Conservation (phyloP, 2,329 filamentous ascomycete species). For the Sphaceloma murrayae region DNA sequence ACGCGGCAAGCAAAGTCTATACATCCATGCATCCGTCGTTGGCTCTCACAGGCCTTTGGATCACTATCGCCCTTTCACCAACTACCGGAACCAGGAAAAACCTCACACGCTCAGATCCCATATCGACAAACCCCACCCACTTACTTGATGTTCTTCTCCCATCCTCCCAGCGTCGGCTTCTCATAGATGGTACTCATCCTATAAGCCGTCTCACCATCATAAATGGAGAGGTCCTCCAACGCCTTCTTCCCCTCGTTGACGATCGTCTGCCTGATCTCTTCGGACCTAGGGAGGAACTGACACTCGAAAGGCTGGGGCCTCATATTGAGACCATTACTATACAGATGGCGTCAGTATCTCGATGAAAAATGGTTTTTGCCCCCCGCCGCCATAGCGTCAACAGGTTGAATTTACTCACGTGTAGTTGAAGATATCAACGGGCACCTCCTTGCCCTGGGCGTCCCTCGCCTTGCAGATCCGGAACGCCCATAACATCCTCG, state of each 20-base stretch:
- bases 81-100: too few relatives aligned
- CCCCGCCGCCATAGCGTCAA: too few relatives aligned
- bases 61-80: too few relatives aligned
- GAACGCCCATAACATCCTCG: constrained; percentile 50
- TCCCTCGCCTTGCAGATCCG: constrained; percentile 38
- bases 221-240: constrained; percentile 42
- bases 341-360: neutral
- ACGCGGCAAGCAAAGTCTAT: too few relatives aligned
- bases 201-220: constrained; percentile 49
- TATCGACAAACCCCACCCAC: too few relatives aligned
- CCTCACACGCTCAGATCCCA: too few relatives aligned
- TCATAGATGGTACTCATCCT: constrained; percentile 46
- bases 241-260: constrained; percentile 46
- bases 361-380: too few relatives aligned
- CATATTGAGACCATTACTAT: constrained; percentile 50
- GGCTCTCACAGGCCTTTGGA: too few relatives aligned
- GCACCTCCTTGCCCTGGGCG: constrained; percentile 37
- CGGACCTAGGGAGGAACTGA: constrained; percentile 42
- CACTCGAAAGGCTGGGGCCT: constrained; percentile 48
- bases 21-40: too few relatives aligned
- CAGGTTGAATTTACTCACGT: constrained; percentile 36
- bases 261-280: constrained; percentile 42
- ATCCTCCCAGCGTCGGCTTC: constrained; percentile 13
- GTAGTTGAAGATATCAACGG: constrained; percentile 49
- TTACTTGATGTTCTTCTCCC: constrained; percentile 10